Conservation (phyloP, 192 early-diverging fungal genomes). For the Chytriomyces confervae region DNA sequence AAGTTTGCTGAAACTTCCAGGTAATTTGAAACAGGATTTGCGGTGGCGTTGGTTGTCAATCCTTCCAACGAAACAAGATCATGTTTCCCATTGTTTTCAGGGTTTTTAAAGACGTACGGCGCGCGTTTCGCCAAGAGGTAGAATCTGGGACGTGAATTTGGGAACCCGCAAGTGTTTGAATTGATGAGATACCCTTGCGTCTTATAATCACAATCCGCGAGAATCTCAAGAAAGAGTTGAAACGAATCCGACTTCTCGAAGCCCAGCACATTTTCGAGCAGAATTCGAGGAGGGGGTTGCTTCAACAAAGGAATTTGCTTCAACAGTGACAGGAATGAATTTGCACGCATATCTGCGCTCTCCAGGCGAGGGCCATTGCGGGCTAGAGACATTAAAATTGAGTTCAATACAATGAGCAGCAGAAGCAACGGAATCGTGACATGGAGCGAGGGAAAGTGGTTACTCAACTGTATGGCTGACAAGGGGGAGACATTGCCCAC, state of each 20-base stretch:
- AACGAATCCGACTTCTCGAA: constrained; percentile 46
- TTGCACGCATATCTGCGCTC: constrained; percentile 43
- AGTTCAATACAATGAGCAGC: no score
- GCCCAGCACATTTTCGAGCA: constrained; percentile 55
- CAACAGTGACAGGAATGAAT: constrained; percentile 39
- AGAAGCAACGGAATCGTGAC: background rate
- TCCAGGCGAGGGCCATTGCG: constrained; percentile 75
- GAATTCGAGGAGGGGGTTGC: constrained; percentile 43
- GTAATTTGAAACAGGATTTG: background rate
- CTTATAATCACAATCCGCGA: constrained; percentile 34
- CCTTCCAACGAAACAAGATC: constrained; percentile 11
- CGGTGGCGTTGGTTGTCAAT: background rate
- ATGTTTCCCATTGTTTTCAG: constrained; percentile 5
- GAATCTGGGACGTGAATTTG: constrained; percentile 54
- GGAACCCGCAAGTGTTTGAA: constrained; percentile 47
- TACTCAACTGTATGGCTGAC: constrained; percentile 65
- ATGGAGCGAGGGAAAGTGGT: background rate
- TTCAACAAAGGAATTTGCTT: constrained; percentile 27
- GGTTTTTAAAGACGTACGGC: background rate
- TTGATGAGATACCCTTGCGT: constrained; percentile 44
- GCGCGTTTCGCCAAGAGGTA: constrained; percentile 45
- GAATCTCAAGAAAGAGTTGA: constrained; percentile 19
- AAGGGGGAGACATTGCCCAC: constrained; percentile 87
- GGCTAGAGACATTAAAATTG: constrained; percentile 1
- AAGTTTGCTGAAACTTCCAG: background rate